These are phyloP conservation scores for Brassica napus DNA, from an alignment of 345 rosid genomes.

Conservation along the genomic window Da-Ae NC_063450.1:44750001-44750500, in stretches of 20 bases:
- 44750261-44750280: neutral
- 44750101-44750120: slow-evolving; percentile 79
- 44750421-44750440: neutral
- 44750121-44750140: neutral
- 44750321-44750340: slow-evolving; percentile 93
- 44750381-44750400: neutral
- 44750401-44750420: neutral
- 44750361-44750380: slow-evolving; percentile 68
- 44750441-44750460: neutral
- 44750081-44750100: slow-evolving; percentile 75
- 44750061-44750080: slow-evolving; percentile 64
- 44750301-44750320: slow-evolving; percentile 98
- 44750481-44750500: slow-evolving; percentile 96
- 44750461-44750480: slow-evolving; percentile 74
- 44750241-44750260: neutral
- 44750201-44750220: neutral
- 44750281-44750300: slow-evolving; percentile 70
- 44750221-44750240: neutral
- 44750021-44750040: slow-evolving; percentile 79
- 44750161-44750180: neutral
- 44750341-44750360: slow-evolving; percentile 94
- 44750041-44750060: slow-evolving; percentile 71
- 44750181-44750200: neutral
- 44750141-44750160: neutral
- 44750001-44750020: slow-evolving; percentile 49